These are phyloP conservation scores for Cyclostephanos invisitatus DNA, from an alignment of 108 stramenopile species.

Conservation along the genomic window DNA sequence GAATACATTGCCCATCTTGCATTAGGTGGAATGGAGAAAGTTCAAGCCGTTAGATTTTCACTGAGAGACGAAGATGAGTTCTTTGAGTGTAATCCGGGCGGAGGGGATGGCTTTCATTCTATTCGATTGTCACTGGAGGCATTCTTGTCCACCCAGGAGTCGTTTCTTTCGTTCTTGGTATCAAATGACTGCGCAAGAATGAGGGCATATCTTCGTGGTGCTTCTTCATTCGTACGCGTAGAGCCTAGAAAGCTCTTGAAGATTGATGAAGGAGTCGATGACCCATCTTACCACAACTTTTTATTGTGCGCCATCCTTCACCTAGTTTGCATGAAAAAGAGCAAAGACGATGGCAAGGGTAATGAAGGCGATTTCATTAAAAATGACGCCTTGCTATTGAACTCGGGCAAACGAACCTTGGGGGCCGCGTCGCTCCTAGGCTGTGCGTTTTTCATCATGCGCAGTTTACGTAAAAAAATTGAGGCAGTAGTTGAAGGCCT, in stretches of 20 bases:
- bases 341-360: conserved; percentile 18
- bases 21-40: conserved; percentile 52
- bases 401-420: conserved; percentile 47
- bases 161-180: conserved; percentile 70
- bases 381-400: conserved; percentile 55
- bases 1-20: conserved; percentile 32
- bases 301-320: conserved; percentile 67
- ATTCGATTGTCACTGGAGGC: conserved; percentile 61
- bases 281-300: conserved; percentile 44
- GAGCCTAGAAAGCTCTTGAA: conserved; percentile 48
- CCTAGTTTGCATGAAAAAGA: conserved; percentile 63
- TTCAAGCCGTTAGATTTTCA: conserved; percentile 31
- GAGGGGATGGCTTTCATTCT: conserved; percentile 59
- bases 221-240: conserved; percentile 55
- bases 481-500: conserved; percentile 32
- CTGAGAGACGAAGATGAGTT: conserved; percentile 45
- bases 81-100: conserved; percentile 37
- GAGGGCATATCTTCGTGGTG: conserved; percentile 77
- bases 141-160: conserved; percentile 53
- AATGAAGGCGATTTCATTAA: conserved; percentile 40
- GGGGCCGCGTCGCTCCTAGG: conserved; percentile 66
- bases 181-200: conserved; percentile 80
- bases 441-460: conserved; percentile 66
- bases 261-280: conserved; percentile 2
- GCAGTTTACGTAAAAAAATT: conserved; percentile 54